These are phyloP conservation scores for Jamesozyma gamospora DNA, from an alignment of 805 yeast genomes.

Conservation along the genomic window DNA sequence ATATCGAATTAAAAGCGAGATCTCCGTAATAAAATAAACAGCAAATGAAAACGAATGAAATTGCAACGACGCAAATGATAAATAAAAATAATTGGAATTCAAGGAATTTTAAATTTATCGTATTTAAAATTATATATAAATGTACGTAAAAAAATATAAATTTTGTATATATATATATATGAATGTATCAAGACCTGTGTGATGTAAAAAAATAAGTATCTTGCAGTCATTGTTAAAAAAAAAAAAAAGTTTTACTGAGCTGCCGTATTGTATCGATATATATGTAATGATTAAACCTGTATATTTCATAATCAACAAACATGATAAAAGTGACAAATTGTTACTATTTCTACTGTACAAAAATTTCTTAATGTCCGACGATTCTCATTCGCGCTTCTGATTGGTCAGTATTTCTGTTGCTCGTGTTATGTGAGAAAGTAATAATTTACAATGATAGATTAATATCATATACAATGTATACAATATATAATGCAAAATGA, in stretches of 20 bases:
- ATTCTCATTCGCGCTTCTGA: background rate
- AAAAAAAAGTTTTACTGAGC: no score
- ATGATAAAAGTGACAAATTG: no score
- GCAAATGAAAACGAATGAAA: background rate
- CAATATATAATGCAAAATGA: no score
- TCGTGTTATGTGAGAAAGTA: background rate
- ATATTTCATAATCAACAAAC: no score
- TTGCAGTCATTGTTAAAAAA: no score
- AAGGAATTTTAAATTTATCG: background rate
- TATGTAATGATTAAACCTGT: no score
- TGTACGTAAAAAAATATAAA: background rate
- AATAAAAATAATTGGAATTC: background rate
- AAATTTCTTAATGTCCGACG: constrained; percentile 1
- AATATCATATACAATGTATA: background rate
- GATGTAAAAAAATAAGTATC: no score
- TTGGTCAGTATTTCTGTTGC: constrained; percentile 1
- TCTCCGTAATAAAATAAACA: background rate
- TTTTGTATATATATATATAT: background rate
- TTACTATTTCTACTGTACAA: no score
- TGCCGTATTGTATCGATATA: no score
- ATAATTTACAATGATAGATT: no score
- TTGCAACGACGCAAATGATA: background rate
- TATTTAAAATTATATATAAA: background rate
- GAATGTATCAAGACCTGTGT: no score
- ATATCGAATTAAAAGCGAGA: constrained; percentile 2